phyloP scores from a whole-genome alignment of 768 basidiomycete species.

The Russula sp. region DNA sequence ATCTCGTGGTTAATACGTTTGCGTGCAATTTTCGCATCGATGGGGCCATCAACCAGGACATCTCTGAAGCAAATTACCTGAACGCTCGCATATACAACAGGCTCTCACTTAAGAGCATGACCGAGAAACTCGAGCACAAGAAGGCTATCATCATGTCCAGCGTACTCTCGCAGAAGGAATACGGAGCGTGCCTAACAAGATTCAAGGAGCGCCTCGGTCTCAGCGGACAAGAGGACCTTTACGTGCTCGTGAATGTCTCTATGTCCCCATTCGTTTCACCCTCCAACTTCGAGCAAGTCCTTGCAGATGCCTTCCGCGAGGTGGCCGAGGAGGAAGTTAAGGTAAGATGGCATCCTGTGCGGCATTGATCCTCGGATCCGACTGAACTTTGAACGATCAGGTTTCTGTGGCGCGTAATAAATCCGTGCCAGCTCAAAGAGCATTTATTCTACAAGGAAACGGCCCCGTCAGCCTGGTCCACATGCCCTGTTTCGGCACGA shows the following conservation, averaged over 20 bases:
- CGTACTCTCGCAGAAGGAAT: slow-evolving; percentile 28
- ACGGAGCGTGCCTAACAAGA: slow-evolving; percentile 30
- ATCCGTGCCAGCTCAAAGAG: slow-evolving; percentile 28
- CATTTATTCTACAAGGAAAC: slow-evolving; percentile 35
- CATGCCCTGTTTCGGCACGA: slow-evolving; percentile 32
- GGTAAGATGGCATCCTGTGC: slow-evolving; percentile 20
- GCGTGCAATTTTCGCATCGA: slow-evolving; percentile 36
- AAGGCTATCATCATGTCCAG: slow-evolving; percentile 27
- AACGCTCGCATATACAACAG: slow-evolving; percentile 34
- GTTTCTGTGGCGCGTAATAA: slow-evolving; percentile 29
- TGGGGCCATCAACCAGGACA: slow-evolving; percentile 30
- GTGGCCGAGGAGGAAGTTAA: slow-evolving; percentile 31
- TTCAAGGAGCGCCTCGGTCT: slow-evolving; percentile 35
- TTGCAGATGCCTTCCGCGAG: slow-evolving; percentile 31
- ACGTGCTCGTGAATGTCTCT: slow-evolving; percentile 32
- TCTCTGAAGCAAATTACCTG: slow-evolving; percentile 37
- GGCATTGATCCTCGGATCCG: neutral
- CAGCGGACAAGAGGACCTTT: slow-evolving; percentile 29
- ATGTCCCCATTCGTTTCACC: slow-evolving; percentile 34
- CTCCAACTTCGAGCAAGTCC: slow-evolving; percentile 25
- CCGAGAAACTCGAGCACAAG: slow-evolving; percentile 24
- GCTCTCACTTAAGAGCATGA: slow-evolving; percentile 30
- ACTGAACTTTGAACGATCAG: neutral
- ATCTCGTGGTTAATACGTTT: slow-evolving; percentile 40
- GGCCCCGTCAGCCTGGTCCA: slow-evolving; percentile 30